Conservation (phyloP, 345 rosid genomes). For the Eutrema japonicum region DNA sequence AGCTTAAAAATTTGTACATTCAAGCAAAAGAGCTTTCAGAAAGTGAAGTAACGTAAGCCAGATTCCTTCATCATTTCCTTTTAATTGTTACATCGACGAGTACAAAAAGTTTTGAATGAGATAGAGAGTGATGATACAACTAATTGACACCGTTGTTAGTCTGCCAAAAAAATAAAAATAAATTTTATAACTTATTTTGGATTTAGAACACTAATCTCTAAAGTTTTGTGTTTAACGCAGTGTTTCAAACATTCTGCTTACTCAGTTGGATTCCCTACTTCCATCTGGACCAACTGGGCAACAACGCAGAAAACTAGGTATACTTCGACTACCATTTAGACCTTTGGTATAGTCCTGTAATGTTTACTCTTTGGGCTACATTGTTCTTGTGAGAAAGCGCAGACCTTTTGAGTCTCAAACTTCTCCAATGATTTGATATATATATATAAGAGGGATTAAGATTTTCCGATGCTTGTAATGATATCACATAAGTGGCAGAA, state of each 20-base stretch:
- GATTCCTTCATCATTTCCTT: slow-evolving; percentile 4
- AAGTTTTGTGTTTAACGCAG: slow-evolving; percentile 47
- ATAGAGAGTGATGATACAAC: slow-evolving; percentile 20
- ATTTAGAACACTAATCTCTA: background rate
- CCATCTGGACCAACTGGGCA: slow-evolving; percentile 81
- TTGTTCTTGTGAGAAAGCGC: slow-evolving; percentile 9
- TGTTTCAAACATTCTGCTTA: slow-evolving; percentile 54
- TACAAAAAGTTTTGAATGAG: background rate
- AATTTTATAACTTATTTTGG: background rate
- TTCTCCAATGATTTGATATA: slow-evolving; percentile 9
- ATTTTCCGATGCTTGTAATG: slow-evolving; percentile 44
- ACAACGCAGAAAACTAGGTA: slow-evolving; percentile 81
- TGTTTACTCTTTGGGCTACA: slow-evolving; percentile 1
- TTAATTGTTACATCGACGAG: background rate
- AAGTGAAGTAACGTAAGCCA: slow-evolving; percentile 73
- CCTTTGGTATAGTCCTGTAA: background rate
- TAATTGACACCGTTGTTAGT: background rate
- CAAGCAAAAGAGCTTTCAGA: slow-evolving; percentile 90
- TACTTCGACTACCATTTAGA: slow-evolving; percentile 26
- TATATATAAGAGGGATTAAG: slow-evolving; percentile 27
- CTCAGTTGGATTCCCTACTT: slow-evolving; percentile 72
- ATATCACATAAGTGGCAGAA: slow-evolving; percentile 62
- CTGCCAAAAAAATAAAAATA: background rate
- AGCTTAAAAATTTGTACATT: slow-evolving; percentile 60
- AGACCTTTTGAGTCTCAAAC: slow-evolving; percentile 10